These are phyloP conservation scores for Pichia eremophila DNA, from an alignment of 805 yeast genomes.

Conservation along the genomic window DNA sequence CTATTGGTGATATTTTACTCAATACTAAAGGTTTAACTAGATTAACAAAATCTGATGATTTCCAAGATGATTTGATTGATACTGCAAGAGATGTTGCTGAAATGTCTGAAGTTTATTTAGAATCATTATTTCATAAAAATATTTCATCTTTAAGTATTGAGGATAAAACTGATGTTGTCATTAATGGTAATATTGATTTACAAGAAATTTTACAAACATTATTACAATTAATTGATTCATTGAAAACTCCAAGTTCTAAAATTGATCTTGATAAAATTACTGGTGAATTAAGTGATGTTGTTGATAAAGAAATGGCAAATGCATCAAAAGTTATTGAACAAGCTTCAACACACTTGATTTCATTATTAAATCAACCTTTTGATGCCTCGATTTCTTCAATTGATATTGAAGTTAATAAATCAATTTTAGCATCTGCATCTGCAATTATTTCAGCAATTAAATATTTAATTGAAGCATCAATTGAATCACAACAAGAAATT, in stretches of 20 bases:
- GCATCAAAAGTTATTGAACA: constrained; percentile 62
- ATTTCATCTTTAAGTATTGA: constrained; percentile 45
- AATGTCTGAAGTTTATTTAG: constrained; percentile 53
- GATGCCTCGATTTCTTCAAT: constrained; percentile 45
- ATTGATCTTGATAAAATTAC: constrained; percentile 18
- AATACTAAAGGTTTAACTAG: constrained; percentile 64
- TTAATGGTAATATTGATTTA: constrained; percentile 63
- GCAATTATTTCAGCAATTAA: constrained; percentile 75
- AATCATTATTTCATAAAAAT: constrained; percentile 43
- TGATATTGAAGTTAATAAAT: constrained; percentile 63
- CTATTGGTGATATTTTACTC: constrained; percentile 53
- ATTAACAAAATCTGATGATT: constrained; percentile 38
- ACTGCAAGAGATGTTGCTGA: constrained; percentile 50
- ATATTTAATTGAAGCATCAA: constrained; percentile 61
- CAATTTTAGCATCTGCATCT: constrained; percentile 67
- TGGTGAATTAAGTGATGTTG: constrained; percentile 59
- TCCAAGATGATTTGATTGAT: constrained; percentile 41
- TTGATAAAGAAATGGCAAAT: constrained; percentile 61
- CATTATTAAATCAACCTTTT: constrained; percentile 38
- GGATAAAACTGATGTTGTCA: constrained; percentile 67
- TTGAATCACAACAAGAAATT: constrained; percentile 75
- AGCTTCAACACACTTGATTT: constrained; percentile 53
- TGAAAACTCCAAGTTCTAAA: constrained; percentile 30
- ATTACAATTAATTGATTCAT: constrained; percentile 43
- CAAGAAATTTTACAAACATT: constrained; percentile 62